Evolutionary conservation across 1,139 yeast genomes (phyloP).

Genomic region (Suhomyces bribrorum): DNA sequence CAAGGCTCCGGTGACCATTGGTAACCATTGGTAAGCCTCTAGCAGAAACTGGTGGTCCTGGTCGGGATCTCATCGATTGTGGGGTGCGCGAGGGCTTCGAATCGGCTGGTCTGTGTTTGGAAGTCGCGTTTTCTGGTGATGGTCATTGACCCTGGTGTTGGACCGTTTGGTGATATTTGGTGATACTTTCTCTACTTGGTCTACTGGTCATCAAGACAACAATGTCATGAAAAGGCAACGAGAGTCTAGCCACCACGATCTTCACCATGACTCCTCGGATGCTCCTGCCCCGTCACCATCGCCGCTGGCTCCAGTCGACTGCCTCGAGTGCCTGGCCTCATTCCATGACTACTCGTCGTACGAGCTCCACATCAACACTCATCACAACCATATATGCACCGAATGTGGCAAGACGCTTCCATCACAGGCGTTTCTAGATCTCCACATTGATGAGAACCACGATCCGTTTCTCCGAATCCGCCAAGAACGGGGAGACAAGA

Average conservation of each 20-base stretch:
- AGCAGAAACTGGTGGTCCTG: no score
- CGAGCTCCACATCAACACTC: constrained; percentile 9
- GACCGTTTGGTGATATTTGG: no score
- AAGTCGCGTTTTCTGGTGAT: no score
- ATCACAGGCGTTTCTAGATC: constrained; percentile 33
- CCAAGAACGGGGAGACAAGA: constrained; percentile 39
- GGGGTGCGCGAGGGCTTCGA: no score
- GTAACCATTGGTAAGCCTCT: no score
- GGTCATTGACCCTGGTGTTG: no score
- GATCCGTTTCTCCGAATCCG: constrained; percentile 46
- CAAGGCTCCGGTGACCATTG: no score
- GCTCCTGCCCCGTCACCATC: background rate
- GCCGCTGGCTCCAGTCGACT: background rate
- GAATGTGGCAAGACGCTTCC: constrained; percentile 49
- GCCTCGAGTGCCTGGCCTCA: constrained; percentile 5
- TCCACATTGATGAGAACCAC: constrained; percentile 57
- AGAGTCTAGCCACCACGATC: background rate
- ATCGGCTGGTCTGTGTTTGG: no score
- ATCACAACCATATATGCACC: constrained; percentile 29
- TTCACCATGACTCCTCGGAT: background rate
- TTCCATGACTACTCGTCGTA: constrained; percentile 9
- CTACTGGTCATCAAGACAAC: background rate
- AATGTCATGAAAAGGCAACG: background rate
- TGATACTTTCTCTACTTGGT: no score
- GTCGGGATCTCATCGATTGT: no score